Evolutionary conservation across 371 early-diverging fungal species (phyloP).

Genomic region (Mortierella sp.): DNA sequence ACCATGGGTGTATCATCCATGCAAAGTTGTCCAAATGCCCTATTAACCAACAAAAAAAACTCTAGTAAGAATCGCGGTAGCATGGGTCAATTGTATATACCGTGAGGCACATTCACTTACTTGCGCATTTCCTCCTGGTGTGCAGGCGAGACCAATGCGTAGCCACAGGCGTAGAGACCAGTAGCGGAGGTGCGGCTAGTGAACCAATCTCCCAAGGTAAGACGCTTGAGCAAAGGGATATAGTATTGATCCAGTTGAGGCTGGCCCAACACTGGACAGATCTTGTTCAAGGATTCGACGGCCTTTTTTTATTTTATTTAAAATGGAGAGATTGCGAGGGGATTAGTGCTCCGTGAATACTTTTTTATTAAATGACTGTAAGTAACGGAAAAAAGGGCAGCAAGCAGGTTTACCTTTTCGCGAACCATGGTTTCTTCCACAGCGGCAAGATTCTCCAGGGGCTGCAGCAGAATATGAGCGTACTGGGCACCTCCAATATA

Average conservation of each 20-base stretch:
- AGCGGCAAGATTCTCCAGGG: conserved; percentile 95
- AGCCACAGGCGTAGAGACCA: conserved; percentile 90
- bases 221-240: conserved; percentile 91
- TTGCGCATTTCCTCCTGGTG: conserved; percentile 88
- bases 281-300: conserved; percentile 90
- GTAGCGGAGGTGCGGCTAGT: conserved; percentile 95
- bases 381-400: neutral
- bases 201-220: conserved; percentile 97
- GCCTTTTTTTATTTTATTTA: conserved; percentile 75
- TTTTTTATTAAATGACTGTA: neutral
- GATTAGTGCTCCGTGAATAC: too few relatives aligned
- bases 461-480: conserved; percentile 88
- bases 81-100: neutral
- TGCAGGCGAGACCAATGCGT: conserved; percentile 75
- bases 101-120: conserved; percentile 57
- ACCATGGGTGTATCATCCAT: conserved; percentile 98
- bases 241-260: conserved; percentile 89
- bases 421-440: conserved; percentile 97
- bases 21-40: conserved; percentile 81
- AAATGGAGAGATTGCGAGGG: too few relatives aligned
- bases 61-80: neutral
- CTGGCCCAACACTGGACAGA: conserved; percentile 77
- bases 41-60: conserved; percentile 15
- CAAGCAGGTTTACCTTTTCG: conserved; percentile 80
- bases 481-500: conserved; percentile 92